Evolutionary conservation across 805 yeast genomes (phyloP), one percentile per base, ranked within the genome.

Genomic region (Saccharomycopsis microspora): DNA sequence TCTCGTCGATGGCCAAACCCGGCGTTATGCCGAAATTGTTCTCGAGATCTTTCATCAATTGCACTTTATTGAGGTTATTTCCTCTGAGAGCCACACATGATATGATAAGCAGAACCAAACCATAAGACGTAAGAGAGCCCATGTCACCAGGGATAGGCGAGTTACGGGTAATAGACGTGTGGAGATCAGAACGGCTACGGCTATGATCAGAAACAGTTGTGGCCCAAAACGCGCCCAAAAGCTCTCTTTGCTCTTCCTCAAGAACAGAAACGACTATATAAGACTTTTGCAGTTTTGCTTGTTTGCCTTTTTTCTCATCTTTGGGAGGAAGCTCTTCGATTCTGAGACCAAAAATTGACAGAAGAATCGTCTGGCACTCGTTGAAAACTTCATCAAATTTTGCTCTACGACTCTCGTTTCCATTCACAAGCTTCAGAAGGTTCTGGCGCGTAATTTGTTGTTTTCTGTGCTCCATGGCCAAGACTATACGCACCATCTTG

Each of bases 31-130:
- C 62, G 36, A 67, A 66, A 19, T 72, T 70, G 27, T 57, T 59
- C 48, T 60, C 55, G 55, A 74, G 60, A 1, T 69, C 66, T 48
- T 64, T 52, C 36, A 72, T 38, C 44, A 74, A 61, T 50, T 65
- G 70, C 6, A 59, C 68, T 45, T 74, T 76, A 41, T 66, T 70
- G 42, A 62, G 53, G 44, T 57, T 60, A 39, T 62, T 62, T 4
- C 53, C 50, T 5, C 55, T 52, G 1, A 62, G 54, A 3, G 59
- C 53, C 4, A 62, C 49, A 4, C 59, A 37, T 27, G 57, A 52
- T 1, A 60, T 29, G 6, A 60, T 45, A 1, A 58, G 48, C 10
- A 60, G 32, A 1, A 55, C 49, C 0, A 62, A 34, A 0, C 63
- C 64, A 32, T 54, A 55, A 2, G 53, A 32, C 11, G 53, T 41